phyloP scores from a whole-genome alignment of 139 green algal genomes.

The Micractinium conductrix region DNA sequence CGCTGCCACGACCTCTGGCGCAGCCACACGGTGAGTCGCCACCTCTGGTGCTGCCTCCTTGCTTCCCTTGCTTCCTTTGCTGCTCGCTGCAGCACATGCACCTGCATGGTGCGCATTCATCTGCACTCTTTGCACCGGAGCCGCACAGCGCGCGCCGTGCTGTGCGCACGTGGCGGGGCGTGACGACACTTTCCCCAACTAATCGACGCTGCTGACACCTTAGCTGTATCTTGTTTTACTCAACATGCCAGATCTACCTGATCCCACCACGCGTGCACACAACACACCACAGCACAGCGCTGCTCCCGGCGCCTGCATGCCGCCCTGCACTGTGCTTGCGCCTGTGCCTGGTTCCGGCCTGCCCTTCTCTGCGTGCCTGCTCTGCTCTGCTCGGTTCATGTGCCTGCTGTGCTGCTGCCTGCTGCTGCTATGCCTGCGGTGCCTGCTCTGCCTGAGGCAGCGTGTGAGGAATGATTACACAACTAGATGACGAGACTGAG shows the following conservation, averaged over 20 bases:
- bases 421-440: background rate
- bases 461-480: background rate
- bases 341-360: too few species aligned
- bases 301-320: background rate
- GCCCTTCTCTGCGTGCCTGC: background rate
- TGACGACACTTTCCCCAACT: conserved; percentile 58
- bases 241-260: conserved; percentile 50
- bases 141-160: too few species aligned
- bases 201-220: conserved; percentile 50
- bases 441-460: background rate
- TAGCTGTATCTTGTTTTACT: conserved; percentile 45
- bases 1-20: too few species aligned
- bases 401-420: background rate
- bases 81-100: too few species aligned
- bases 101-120: too few species aligned
- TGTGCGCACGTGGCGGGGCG: too few species aligned
- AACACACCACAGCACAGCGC: background rate
- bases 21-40: too few species aligned
- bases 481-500: conserved; percentile 13
- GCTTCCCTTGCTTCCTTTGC: too few species aligned
- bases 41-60: background rate
- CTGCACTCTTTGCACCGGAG: too few species aligned
- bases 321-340: background rate
- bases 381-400: background rate
- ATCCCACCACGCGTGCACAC: conserved; percentile 3